Conservation (phyloP, 1,284 basidiomycete species). For the Phylloporus gajari region DNA sequence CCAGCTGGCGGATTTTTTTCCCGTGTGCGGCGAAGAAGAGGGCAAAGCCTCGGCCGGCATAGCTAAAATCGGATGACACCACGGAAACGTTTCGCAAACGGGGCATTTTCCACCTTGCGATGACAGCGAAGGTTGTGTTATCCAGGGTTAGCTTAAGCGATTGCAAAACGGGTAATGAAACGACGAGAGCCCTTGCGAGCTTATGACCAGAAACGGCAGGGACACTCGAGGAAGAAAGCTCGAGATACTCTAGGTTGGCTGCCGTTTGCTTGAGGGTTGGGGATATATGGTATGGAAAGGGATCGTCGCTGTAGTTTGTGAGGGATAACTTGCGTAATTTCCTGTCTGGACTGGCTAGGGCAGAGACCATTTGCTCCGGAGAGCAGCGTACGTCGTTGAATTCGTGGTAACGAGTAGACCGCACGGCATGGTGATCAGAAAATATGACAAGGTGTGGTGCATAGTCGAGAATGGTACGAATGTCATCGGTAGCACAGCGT, state of each 20-base stretch:
- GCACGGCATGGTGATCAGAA: conserved; percentile 70
- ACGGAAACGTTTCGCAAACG: conserved; percentile 69
- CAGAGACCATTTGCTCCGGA: conserved; percentile 64
- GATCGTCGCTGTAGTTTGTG: conserved; percentile 75
- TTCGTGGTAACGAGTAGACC: conserved; percentile 60
- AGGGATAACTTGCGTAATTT: conserved; percentile 67
- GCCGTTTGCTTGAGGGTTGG: conserved; percentile 63
- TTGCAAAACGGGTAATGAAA: conserved; percentile 63
- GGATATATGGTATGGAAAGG: conserved; percentile 66
- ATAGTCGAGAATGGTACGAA: conserved; percentile 72
- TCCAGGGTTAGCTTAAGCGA: conserved; percentile 76
- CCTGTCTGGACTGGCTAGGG: conserved; percentile 64
- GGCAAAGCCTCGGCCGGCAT: conserved; percentile 69
- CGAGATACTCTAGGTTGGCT: conserved; percentile 63
- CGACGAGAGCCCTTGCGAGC: conserved; percentile 52
- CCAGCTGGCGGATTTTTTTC: conserved; percentile 66
- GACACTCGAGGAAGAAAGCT: conserved; percentile 58
- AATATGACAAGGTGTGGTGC: conserved; percentile 68
- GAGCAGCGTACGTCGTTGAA: conserved; percentile 57
- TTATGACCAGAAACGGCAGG: conserved; percentile 42
- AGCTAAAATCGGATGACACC: conserved; percentile 73
- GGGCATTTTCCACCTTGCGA: conserved; percentile 70
- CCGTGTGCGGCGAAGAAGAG: conserved; percentile 75
- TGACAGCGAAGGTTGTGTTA: conserved; percentile 72
- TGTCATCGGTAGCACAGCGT: conserved; percentile 71